Conservation (phyloP, 495 filamentous ascomycete species). For the Xeromyces bisporus region DNA sequence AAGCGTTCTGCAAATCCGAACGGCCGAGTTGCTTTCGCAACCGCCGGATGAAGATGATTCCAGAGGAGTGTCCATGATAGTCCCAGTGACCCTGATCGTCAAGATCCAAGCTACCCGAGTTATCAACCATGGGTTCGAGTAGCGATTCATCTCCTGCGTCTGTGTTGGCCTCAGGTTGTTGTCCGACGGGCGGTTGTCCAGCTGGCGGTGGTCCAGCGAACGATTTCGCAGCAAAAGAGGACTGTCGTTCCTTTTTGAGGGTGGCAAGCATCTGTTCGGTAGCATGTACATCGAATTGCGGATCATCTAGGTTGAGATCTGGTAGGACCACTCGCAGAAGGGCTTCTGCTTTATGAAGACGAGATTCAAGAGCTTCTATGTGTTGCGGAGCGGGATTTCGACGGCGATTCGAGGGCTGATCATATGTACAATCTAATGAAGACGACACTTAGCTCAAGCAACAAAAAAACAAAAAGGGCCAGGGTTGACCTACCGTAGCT, state of each 20-base stretch:
- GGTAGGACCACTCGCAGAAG: conserved; percentile 68
- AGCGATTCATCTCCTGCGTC: conserved; percentile 48
- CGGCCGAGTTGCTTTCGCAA: conserved; percentile 74
- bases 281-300: conserved; percentile 54
- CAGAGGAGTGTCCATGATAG: conserved; percentile 87
- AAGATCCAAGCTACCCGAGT: conserved; percentile 74
- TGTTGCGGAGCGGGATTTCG: conserved; percentile 92
- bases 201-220: too few species aligned
- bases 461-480: neutral
- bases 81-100: conserved; percentile 89
- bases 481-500: conserved; percentile 86
- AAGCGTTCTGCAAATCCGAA: conserved; percentile 34
- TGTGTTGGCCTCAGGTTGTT: conserved; percentile 3
- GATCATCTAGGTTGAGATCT: conserved; percentile 69
- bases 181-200: conserved; percentile 3
- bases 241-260: conserved; percentile 10
- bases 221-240: conserved; percentile 1
- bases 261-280: conserved; percentile 28
- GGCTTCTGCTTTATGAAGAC: conserved; percentile 68
- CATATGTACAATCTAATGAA: conserved; percentile 97
- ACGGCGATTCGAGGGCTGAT: conserved; percentile 89
- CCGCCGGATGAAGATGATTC: conserved; percentile 66
- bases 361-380: conserved; percentile 75
- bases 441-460: conserved; percentile 1
- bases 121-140: conserved; percentile 87